A percentile compares a stretch with the other conserved stretches of the same genome.
phyloP scores from a whole-genome alignment of 2,329 filamentous ascomycete genomes.

The Fonsecaea multimorphosa region DNA sequence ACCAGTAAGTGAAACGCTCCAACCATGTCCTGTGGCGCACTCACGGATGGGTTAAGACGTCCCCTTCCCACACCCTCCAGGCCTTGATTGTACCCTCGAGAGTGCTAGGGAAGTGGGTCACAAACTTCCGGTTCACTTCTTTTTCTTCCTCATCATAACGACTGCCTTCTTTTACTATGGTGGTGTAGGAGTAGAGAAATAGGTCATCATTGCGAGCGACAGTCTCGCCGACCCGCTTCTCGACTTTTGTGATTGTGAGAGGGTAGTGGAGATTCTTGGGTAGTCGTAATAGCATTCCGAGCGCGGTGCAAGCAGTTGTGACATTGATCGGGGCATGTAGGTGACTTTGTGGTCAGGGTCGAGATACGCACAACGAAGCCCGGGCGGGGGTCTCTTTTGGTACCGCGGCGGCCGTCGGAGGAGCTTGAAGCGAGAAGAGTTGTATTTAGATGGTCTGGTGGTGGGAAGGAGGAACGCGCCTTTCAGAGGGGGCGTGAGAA shows the following conservation, averaged over 20 bases:
- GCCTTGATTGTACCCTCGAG: conserved; percentile 77
- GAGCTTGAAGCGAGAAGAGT: not conserved
- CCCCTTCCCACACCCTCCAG: conserved; percentile 70
- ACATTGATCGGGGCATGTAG: conserved; percentile 35
- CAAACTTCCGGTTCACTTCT: conserved; percentile 72
- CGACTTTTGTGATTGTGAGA: conserved; percentile 85
- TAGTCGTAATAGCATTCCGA: conserved; percentile 55
- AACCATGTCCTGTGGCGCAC: conserved; percentile 33
- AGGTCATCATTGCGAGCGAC: conserved; percentile 78
- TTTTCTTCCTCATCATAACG: conserved; percentile 73
- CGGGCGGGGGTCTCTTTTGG: not conserved
- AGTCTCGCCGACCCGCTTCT: conserved; percentile 75
- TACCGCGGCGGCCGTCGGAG: not conserved
- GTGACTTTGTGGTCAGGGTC: not conserved
- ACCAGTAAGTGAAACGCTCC: conserved; percentile 14
- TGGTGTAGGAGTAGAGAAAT: conserved; percentile 86
- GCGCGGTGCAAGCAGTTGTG: conserved; percentile 15
- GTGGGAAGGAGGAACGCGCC: too few species aligned
- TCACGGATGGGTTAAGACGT: conserved; percentile 53
- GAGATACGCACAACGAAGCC: conserved; percentile 2
- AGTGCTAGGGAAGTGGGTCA: conserved; percentile 80
- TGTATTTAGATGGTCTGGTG: not conserved
- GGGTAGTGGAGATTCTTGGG: conserved; percentile 78
- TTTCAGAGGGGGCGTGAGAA: not conserved
- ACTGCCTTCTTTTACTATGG: conserved; percentile 66